phyloP scores from a whole-genome alignment of 2,329 filamentous ascomycete genomes.

The Trichoderma polysporum region DNA sequence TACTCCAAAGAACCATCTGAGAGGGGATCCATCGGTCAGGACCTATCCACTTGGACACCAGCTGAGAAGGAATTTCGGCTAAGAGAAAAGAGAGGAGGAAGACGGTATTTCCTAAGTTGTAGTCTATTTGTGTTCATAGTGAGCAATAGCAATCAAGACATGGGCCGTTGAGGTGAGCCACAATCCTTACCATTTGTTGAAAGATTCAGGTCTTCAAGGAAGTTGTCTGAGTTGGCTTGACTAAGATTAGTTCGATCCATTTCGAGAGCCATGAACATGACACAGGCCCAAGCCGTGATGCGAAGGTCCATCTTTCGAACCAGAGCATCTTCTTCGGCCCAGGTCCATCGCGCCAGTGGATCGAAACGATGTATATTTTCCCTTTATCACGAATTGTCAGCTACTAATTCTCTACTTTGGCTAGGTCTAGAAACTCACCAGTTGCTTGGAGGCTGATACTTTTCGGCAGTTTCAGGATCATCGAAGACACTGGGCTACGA shows the following conservation, averaged over 20 bases:
- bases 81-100: slow-evolving; percentile 35
- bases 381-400: slow-evolving; percentile 35
- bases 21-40: slow-evolving; percentile 61
- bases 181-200: slow-evolving; percentile 32
- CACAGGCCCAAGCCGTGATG: slow-evolving; percentile 40
- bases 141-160: background rate
- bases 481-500: slow-evolving; percentile 35
- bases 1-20: slow-evolving; percentile 56
- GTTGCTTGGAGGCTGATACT: slow-evolving; percentile 34
- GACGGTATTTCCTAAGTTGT: slow-evolving; percentile 36
- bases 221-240: slow-evolving; percentile 50
- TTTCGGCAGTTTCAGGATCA: slow-evolving; percentile 36
- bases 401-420: background rate
- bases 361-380: slow-evolving; percentile 61
- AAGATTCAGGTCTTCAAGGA: slow-evolving; percentile 43
- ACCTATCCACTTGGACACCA: slow-evolving; percentile 57
- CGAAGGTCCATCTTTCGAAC: slow-evolving; percentile 46
- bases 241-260: slow-evolving; percentile 48
- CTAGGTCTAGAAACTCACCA: slow-evolving; percentile 21
- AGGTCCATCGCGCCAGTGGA: slow-evolving; percentile 54
- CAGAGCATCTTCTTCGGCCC: slow-evolving; percentile 54
- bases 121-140: slow-evolving; percentile 30
- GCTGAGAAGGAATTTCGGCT: slow-evolving; percentile 55
- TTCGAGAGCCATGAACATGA: slow-evolving; percentile 54
- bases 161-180: background rate